Evolutionary conservation across 73 alveolate genomes (phyloP), one percentile per base, ranked within the genome.

Genomic region (Paramecium pentaurelia): DNA sequence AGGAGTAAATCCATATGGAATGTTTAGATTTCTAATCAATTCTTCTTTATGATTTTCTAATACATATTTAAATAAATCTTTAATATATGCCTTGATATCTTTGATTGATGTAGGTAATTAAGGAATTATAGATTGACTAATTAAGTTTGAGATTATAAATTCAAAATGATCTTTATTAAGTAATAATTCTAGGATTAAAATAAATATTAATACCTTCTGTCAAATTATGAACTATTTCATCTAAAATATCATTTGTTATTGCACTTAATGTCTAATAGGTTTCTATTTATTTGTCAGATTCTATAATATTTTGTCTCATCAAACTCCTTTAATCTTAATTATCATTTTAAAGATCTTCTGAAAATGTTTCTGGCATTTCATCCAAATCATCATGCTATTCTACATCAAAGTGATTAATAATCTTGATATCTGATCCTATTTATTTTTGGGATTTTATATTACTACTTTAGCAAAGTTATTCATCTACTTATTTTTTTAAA

Each of bases 321-420:
- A 77, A 16, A 20, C n/a, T 77, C 3, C 37, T 77, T 45, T 14
- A 18, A 40, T 77, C 89, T 30, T 0, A 6, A 32, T 77, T 42
- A 38, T 77, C 89, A 34, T 18, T 14, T 20, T 42, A 20, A 1
- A 38, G 18, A 22, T 77, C 89, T 77, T 77, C 89, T 22, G 89
- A 77, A 20, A 40, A 77, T 7, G 71, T 77, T 38, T 77, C 89
- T 7, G 89, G 89, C 89, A 77, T 77, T 42, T 77, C 40, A 40
- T 34, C 70, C 18, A 77, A 27, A 14, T 77, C 89, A 36, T 38
- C 49, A 38, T 60, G 18, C 32, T 77, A 77, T 27, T 77, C 64
- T 42, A 38, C 34, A 77, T 77, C 70, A 32, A 77, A 77, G 8
- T 77, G 38, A 44, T 77, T 77, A n/a, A 77, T 42, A 12, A 77